Percentiles rank a stretch among this genome's conserved stretches.
phyloP scores from a whole-genome alignment of 768 basidiomycete genomes.

The Kwoniella sp. region DNA sequence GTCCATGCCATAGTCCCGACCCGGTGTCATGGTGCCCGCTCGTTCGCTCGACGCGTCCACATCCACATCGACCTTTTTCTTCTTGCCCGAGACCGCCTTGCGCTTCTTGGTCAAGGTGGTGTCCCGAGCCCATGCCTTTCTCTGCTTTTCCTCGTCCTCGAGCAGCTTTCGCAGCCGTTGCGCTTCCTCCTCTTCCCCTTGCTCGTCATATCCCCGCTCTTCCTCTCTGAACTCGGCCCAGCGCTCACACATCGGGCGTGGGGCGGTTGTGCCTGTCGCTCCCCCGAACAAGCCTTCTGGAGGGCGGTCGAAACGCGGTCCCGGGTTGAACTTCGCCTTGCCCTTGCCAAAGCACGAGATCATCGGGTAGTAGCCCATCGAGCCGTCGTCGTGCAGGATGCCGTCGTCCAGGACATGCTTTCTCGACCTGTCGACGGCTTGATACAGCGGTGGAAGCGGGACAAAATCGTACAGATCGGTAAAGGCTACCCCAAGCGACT shows the following conservation, averaged over 20 bases:
- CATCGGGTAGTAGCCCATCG: slow-evolving; percentile 91
- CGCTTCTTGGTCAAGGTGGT: not conserved
- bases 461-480: slow-evolving; percentile 83
- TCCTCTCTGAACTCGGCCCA: slow-evolving; percentile 80
- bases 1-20: not conserved
- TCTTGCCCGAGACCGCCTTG: not conserved
- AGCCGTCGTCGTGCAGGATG: slow-evolving; percentile 79
- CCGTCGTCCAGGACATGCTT: slow-evolving; percentile 60
- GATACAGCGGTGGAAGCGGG: slow-evolving; percentile 62
- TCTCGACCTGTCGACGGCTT: slow-evolving; percentile 59
- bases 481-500: slow-evolving; percentile 76
- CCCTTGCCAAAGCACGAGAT: slow-evolving; percentile 90
- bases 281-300: slow-evolving; percentile 27
- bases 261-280: slow-evolving; percentile 43
- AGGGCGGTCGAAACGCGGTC: slow-evolving; percentile 61
- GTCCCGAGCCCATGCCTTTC: not conserved
- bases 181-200: slow-evolving; percentile 12
- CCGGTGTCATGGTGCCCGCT: not conserved
- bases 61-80: slow-evolving; percentile 4
- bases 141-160: slow-evolving; percentile 11
- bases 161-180: slow-evolving; percentile 3
- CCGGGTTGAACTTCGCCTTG: slow-evolving; percentile 76
- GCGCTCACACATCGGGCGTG: slow-evolving; percentile 71
- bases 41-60: not conserved
- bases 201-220: slow-evolving; percentile 51